Base-by-base conservation (phyloP, 169 alveolate species). In the Plasmodium falciparum region DNA sequence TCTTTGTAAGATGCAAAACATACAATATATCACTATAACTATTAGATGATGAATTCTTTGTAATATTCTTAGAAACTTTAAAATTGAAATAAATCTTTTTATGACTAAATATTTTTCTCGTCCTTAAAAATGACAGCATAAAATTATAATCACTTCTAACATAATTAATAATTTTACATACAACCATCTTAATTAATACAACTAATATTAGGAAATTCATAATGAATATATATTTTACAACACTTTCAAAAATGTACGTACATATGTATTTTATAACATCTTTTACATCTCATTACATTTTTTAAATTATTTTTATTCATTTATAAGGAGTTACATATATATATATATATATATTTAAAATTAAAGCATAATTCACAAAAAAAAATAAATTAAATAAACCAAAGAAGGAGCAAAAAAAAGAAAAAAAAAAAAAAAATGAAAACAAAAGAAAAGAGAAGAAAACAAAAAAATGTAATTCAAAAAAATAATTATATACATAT, bases 101-200 rank as follows among this genome's bases (percentile, higher is more conserved):
- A 49, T 75, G 72, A 15, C 52, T 67, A 29, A 56, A 70, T 29
- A 56, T 20, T 26, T 58, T 78, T 63, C 65, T 66, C 73, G 17
- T 71, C 74, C 58, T 67, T 61, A 66, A 54, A 54, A 78, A 49
- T 58, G 90, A 88, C 61, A 67, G n/a, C 65, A 73, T 72, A 88
- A 73, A 78, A 73, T 83, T 56, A 58, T 78, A 88, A 54, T 90
- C 78, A 45, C 72, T 73, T 65, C 65, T 69, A 80, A 83, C 24
- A 74, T 67, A 76, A 29, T 59, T 62, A 63, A 61, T 69, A 59
- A 67, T 59, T 73, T 83, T 90, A 74, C 83, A 70, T 49, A 59
- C 56, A 88, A 76, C 24, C 85, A 76, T 78, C 70, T 83, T 58
- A 12, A 83, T 72, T 69, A 80, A 67, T 45, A 80, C 20, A 20